Evolutionary conservation across 1,284 basidiomycete genomes (phyloP).

Genomic region (Abortiporus biennis): DNA sequence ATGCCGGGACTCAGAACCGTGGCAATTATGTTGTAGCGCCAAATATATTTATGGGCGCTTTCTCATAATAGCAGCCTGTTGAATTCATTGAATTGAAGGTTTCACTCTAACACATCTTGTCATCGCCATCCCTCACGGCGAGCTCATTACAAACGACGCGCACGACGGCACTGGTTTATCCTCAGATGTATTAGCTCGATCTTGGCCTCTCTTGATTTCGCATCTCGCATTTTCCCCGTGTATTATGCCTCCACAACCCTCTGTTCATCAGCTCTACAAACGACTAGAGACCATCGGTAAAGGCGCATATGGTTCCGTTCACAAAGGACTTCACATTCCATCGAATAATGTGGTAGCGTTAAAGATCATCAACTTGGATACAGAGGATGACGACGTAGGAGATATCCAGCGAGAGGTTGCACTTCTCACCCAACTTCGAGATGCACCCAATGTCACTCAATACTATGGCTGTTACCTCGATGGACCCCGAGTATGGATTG

Average conservation of each 20-base stretch:
- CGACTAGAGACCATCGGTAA: conserved; percentile 73
- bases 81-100: no score
- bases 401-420: conserved; percentile 97
- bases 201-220: no score
- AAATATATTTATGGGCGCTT: no score
- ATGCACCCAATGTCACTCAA: conserved; percentile 87
- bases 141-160: no score
- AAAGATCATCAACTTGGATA: conserved; percentile 99
- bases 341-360: conserved; percentile 88
- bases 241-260: conserved; percentile 14
- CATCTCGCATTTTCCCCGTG: no score
- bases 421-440: conserved; percentile 84
- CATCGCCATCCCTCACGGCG: no score
- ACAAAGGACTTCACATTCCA: conserved; percentile 82
- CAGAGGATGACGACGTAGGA: conserved; percentile 91
- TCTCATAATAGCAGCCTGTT: no score
- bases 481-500: conserved; percentile 96
- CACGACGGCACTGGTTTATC: no score
- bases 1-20: no score
- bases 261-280: conserved; percentile 40
- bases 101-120: no score
- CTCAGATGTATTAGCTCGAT: no score
- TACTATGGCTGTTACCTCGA: conserved; percentile 97
- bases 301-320: conserved; percentile 94
- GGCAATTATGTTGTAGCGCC: no score